Evolutionary conservation across 352 stramenopile genomes (phyloP).

Genomic region (Phytopythium sindhum): DNA sequence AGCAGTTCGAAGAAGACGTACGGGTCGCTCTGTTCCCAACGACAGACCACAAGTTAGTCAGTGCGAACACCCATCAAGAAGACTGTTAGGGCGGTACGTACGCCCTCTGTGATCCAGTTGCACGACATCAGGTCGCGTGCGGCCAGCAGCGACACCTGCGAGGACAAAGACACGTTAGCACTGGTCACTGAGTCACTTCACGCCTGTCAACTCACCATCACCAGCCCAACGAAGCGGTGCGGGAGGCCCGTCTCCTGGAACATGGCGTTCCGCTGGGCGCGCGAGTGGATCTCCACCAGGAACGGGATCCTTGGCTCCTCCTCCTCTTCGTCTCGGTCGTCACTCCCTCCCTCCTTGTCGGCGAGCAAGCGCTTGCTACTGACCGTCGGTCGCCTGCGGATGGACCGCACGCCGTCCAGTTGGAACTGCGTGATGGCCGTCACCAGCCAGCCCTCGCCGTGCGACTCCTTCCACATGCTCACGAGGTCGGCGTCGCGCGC

Average conservation of each 20-base stretch:
- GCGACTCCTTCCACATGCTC: slow-evolving; percentile 68
- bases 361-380: neutral
- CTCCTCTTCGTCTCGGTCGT: slow-evolving; percentile 29
- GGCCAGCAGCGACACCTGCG: slow-evolving; percentile 60
- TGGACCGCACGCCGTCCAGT: slow-evolving; percentile 62
- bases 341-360: neutral
- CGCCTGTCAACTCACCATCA: slow-evolving; percentile 32
- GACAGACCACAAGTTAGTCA: neutral
- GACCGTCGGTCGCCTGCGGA: slow-evolving; percentile 18
- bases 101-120: slow-evolving; percentile 58
- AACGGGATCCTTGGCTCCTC: slow-evolving; percentile 43
- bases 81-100: slow-evolving; percentile 11
- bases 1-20: slow-evolving; percentile 76
- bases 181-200: too few relatives aligned
- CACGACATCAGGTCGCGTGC: slow-evolving; percentile 69
- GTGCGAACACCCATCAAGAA: neutral
- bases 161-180: neutral
- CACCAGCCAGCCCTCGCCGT: slow-evolving; percentile 78
- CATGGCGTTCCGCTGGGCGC: slow-evolving; percentile 73
- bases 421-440: slow-evolving; percentile 78
- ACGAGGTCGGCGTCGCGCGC: slow-evolving; percentile 48
- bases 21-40: slow-evolving; percentile 43
- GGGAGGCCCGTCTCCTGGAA: slow-evolving; percentile 72
- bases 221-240: slow-evolving; percentile 67
- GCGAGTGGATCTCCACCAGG: slow-evolving; percentile 64